Base-by-base conservation (phyloP, 768 basidiomycete species). In the Xerocomus spinulosus region DNA sequence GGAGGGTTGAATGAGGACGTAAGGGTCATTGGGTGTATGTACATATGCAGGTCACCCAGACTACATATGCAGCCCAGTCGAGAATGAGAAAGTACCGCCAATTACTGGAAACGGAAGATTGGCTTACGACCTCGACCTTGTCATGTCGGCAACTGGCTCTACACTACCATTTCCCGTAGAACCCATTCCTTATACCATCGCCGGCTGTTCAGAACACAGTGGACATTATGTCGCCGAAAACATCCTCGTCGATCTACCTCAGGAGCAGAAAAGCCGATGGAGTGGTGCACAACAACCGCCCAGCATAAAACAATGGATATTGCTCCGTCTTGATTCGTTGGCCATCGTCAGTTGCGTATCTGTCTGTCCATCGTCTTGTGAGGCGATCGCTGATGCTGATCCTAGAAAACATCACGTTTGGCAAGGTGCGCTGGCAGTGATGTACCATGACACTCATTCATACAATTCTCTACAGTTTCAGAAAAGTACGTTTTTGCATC, bases 391-490 rank as follows among this genome's bases (percentile, higher is more conserved):
- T 44, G 30, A 28, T 7, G 28, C 20, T 14, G 26, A 21, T 48
- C 24, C 20, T 40, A 89, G 87, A 81, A 60, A 80, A 70, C 45
- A 79, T 90, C 54, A 88, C 81, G 10, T 90, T 91, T 66, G 87
- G 89, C 57, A 91, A 91, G 77, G 87, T 87, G 46, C 34, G 66
- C 54, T 25, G 17, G 34, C 2, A 21, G 35, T 14, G 20, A 44
- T 36, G 24, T 43, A 20, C 23, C 15, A 35, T n/a, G n/a, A n/a
- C n/a, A n/a, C n/a, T n/a, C n/a, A n/a, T n/a, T n/a, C n/a, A n/a
- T n/a, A n/a, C n/a, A n/a, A n/a, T n/a, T n/a, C n/a, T n/a, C n/a
- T n/a, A 13, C 46, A 62, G 58, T 59, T 59, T 46, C 57, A 67
- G 38, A 54, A 53, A 53, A 67, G 66, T 68, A 51, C 32, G 66